Conservation (phyloP, 805 yeast species). For the Barnettozyma sucrosica region DNA sequence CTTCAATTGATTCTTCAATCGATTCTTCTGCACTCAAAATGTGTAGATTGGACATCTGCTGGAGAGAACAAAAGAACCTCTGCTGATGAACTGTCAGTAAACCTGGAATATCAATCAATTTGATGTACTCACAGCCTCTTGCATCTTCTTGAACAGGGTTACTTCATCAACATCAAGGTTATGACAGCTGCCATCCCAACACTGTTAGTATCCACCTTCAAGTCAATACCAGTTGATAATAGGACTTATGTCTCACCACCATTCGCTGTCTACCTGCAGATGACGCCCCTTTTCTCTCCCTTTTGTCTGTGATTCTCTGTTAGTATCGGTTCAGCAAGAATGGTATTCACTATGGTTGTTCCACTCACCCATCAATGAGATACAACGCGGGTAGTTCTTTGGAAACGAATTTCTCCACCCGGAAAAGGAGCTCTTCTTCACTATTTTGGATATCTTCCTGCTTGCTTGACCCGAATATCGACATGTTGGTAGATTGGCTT, state of each 20-base stretch:
- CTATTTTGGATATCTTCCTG: neutral
- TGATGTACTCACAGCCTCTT: slow-evolving; percentile 27
- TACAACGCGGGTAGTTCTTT: slow-evolving; percentile 15
- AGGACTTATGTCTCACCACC: slow-evolving; percentile 36
- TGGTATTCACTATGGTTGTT: neutral
- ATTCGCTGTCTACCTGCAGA: slow-evolving; percentile 38
- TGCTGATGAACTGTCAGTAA: neutral
- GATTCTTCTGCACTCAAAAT: slow-evolving; percentile 45
- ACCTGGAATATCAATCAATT: neutral
- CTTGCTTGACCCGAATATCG: neutral
- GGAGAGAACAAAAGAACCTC: slow-evolving; percentile 48
- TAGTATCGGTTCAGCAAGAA: neutral
- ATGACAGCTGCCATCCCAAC: slow-evolving; percentile 32
- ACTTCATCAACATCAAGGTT: slow-evolving; percentile 36
- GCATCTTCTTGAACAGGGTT: slow-evolving; percentile 43
- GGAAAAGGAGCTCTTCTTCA: slow-evolving; percentile 5
- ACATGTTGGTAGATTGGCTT: neutral
- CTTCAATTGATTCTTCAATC: neutral
- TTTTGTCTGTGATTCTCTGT: slow-evolving; percentile 11
- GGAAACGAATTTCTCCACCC: slow-evolving; percentile 12
- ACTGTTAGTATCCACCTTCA: neutral
- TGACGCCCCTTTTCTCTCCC: slow-evolving; percentile 30
- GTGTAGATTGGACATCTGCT: slow-evolving; percentile 42
- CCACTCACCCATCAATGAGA: slow-evolving; percentile 23
- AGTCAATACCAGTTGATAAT: no score